Evolutionary conservation across 176 grass and related monocot species (phyloP), one percentile per base, ranked within the genome.

Genomic region (Aegilops longissima): DNA sequence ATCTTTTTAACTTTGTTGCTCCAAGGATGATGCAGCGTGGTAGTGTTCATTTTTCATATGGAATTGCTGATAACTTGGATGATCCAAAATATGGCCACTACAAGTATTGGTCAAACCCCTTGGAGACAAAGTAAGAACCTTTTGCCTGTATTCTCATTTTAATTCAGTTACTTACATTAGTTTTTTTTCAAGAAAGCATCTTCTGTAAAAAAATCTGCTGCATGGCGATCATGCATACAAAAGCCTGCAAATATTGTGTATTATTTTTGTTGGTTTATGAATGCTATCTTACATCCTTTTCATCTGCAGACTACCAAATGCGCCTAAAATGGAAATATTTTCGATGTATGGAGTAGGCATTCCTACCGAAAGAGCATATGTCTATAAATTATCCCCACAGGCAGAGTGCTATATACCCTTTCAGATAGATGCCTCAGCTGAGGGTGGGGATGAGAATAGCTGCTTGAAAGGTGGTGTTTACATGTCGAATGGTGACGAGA

Each of bases 11-110:
- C 16, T 99, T 99, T 87, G 90, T 99, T 86, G 97, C 97, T 83
- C 97, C 97, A 86, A 99, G 92, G 85, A 99, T 99, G 97, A 96
- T 99, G 94, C 84, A 92, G 82, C 97, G 97, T 85, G 97, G 97
- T 84, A 93, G 85, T 87, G 85, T 86, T 77, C 94, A 99, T 67
- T 99, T 96, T 83, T 99, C 97, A 20, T 93, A 93, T 87, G 94
- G 97, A 54, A 94, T 99, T 85, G 97, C 97, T 86, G 94, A 99
- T 86, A 70, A 96, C 81, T 86, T 99, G 82, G 94, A 99, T 83
- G 92, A 99, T 83, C 92, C 88, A 21, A 91, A 99, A 66, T 99
- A 94, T 49, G 16, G 61, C 33, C 92, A 99, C 67, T 94, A 99
- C 80, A 99, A 94, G 82, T 99, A 99, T 88, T 99, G 97, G 97